These are phyloP conservation scores for Eimeria acervulina DNA, from an alignment of 169 alveolate species.

Conservation along the genomic window DNA sequence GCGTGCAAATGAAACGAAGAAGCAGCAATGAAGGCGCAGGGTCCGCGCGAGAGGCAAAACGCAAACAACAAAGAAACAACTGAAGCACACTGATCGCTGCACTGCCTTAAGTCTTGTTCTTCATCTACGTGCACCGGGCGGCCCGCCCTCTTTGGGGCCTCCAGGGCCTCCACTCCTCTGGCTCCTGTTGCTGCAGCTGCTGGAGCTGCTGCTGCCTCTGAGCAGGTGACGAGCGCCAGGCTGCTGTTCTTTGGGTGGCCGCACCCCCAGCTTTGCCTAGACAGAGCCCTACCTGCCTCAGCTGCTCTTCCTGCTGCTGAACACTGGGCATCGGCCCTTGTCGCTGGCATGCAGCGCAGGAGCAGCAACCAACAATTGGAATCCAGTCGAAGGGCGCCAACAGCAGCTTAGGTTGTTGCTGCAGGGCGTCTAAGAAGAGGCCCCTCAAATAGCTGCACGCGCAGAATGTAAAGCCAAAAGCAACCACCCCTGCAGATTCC, in stretches of 20 bases:
- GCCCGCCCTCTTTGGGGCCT: conserved; percentile 58
- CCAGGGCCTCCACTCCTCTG: conserved; percentile 47
- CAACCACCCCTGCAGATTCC: not conserved
- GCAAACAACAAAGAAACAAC: not conserved
- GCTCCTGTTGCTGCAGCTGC: conserved; percentile 52
- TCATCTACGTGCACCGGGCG: conserved; percentile 44
- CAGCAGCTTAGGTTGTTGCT: conserved; percentile 52
- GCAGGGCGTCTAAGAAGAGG: conserved; percentile 51
- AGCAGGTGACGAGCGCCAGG: conserved; percentile 2
- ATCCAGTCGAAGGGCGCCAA: conserved; percentile 45
- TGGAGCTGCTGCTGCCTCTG: conserved; percentile 61
- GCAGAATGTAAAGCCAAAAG: not conserved
- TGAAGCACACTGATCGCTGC: conserved; percentile 14
- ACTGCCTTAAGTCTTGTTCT: not conserved
- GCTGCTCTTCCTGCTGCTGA: conserved; percentile 75
- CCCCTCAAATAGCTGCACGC: conserved; percentile 52
- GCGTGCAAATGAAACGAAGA: not conserved
- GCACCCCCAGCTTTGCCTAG: not conserved
- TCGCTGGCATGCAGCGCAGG: conserved; percentile 52
- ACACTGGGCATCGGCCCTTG: conserved; percentile 9
- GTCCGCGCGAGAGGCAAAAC: not conserved
- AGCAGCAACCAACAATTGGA: conserved; percentile 58
- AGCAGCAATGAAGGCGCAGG: not conserved
- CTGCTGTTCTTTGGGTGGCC: not conserved
- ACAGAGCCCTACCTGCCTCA: conserved; percentile 20